These are phyloP conservation scores for Buddleja alternifolia DNA, from an alignment of 257 asterid genomes.

Conservation along the genomic window DNA sequence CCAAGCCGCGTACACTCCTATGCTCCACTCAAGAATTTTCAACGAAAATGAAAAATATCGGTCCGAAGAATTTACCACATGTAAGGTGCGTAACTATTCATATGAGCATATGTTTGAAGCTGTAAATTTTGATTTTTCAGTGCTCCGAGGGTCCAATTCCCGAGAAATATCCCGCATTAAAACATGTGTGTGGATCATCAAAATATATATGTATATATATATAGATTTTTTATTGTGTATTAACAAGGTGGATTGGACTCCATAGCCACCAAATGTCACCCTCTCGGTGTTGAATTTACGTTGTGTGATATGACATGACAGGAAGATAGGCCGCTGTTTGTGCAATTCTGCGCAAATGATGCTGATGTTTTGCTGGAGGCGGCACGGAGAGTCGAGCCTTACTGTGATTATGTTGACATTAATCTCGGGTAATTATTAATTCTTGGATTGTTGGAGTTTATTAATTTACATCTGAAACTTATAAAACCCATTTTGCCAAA, in stretches of 20 bases:
- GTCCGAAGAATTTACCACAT: slow-evolving; percentile 80
- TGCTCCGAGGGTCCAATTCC: no score
- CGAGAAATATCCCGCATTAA: no score
- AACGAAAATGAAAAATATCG: slow-evolving; percentile 78
- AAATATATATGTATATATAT: no score
- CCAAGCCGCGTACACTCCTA: slow-evolving; percentile 93
- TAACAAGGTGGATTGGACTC: no score
- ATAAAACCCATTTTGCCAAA: no score
- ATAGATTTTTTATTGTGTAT: no score
- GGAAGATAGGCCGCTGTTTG: slow-evolving; percentile 96
- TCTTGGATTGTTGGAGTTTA: no score
- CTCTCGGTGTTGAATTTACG: background rate
- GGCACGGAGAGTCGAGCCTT: slow-evolving; percentile 83
- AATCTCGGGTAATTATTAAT: slow-evolving; percentile 76
- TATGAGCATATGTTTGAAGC: no score
- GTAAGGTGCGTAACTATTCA: slow-evolving; percentile 53
- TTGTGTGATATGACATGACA: slow-evolving; percentile 32
- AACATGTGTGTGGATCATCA: no score
- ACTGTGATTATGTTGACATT: slow-evolving; percentile 89
- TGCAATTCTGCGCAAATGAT: slow-evolving; percentile 97
- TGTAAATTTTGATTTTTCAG: no score
- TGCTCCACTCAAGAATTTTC: slow-evolving; percentile 94
- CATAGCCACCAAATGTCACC: no score
- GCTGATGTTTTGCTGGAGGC: slow-evolving; percentile 84
- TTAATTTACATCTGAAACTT: background rate